Conservation (phyloP, 345 rosid species). For the Zanthoxylum bungeanum region DNA sequence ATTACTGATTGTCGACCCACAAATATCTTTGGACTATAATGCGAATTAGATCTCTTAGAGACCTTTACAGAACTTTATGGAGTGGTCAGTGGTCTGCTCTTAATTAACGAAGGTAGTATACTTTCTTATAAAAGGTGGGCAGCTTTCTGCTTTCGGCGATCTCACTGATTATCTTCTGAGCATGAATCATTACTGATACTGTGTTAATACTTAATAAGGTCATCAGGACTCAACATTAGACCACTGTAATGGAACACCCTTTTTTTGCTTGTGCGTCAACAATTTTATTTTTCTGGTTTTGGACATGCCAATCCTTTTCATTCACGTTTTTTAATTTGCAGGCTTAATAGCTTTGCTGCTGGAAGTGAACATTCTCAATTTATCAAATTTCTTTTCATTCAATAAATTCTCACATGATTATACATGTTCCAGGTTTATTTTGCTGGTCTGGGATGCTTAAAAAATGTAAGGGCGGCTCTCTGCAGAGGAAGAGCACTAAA, state of each 20-base stretch:
- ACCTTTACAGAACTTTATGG: not conserved
- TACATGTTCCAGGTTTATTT: slow-evolving; percentile 73
- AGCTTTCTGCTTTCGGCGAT: slow-evolving; percentile 9
- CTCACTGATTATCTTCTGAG: slow-evolving; percentile 1
- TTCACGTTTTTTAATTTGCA: not conserved
- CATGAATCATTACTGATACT: slow-evolving; percentile 8
- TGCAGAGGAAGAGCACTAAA: slow-evolving; percentile 92
- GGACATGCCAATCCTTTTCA: not conserved
- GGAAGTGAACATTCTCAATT: not conserved
- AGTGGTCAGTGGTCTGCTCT: slow-evolving; percentile 4
- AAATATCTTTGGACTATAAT: not conserved
- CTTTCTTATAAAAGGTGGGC: slow-evolving; percentile 3
- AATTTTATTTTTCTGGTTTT: not conserved
- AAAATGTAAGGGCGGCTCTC: slow-evolving; percentile 93
- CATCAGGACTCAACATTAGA: slow-evolving; percentile 6
- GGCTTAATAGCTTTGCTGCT: not conserved
- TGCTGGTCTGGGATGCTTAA: slow-evolving; percentile 96
- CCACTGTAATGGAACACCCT: slow-evolving; percentile 14
- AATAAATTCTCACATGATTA: slow-evolving; percentile 12
- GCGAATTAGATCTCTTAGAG: not conserved
- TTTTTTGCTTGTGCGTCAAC: slow-evolving; percentile 1
- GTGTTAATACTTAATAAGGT: slow-evolving; percentile 19
- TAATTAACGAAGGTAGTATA: slow-evolving; percentile 1
- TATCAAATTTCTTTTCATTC: not conserved
- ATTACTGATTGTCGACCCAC: not conserved